Evolutionary conservation across 2,329 filamentous ascomycete species (phyloP).

Genomic region (Pezicula radicicola): DNA sequence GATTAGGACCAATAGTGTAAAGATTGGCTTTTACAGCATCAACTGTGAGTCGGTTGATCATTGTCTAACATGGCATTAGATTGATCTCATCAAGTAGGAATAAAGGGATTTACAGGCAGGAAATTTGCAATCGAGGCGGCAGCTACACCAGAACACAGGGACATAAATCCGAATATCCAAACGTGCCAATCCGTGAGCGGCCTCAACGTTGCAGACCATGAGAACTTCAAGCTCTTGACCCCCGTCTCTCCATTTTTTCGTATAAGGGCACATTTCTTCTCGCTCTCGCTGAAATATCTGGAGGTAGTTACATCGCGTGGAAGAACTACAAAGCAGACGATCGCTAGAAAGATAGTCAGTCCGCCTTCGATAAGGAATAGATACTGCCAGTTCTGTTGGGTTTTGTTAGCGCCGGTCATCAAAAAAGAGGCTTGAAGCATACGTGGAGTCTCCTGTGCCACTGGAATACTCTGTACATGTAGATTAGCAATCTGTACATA

Average conservation of each 20-base stretch:
- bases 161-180: conserved; percentile 1
- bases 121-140: neutral
- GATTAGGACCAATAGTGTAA: conserved; percentile 2
- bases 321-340: conserved; percentile 13
- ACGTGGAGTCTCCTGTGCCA: neutral
- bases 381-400: conserved; percentile 16
- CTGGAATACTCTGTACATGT: conserved; percentile 19
- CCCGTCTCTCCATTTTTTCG: neutral
- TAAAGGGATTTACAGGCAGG: neutral
- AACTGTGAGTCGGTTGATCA: neutral
- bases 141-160: conserved; percentile 1
- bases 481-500: too few relatives aligned
- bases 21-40: conserved; percentile 1
- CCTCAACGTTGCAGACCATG: conserved; percentile 1
- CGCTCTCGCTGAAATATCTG: neutral
- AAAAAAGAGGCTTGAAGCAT: too few relatives aligned
- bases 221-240: neutral
- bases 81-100: too few relatives aligned
- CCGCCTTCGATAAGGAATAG: conserved; percentile 24
- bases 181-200: neutral
- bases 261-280: neutral
- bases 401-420: neutral
- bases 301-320: neutral
- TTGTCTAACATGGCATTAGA: neutral
- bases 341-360: conserved; percentile 13